Base-by-base conservation (phyloP, 148 eudicot genomes). In the Cornus florida region DNA sequence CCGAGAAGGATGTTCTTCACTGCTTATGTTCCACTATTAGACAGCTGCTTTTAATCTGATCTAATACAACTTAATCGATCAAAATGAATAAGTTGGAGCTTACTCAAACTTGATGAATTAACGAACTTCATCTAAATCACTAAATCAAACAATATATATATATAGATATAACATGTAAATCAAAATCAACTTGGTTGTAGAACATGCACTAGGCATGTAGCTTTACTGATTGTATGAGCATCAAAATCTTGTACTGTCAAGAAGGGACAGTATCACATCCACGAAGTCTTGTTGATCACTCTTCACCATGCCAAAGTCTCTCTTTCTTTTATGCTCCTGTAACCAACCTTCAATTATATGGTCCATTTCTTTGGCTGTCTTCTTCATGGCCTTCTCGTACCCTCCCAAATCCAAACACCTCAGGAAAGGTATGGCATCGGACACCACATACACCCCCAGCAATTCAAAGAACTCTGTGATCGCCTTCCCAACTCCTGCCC, bases 371-470 rank as follows among this genome's bases (percentile, higher is more conserved):
- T 73, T 72, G 0, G 77, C 82, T 9, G 70, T 43, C 41, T 73
- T 67, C 43, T 79, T 68, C 82, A 79, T 79, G 33, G 75, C 57
- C 56, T 79, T 79, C 82, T 79, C 77, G 17, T 48, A 62, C 20
- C 76, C 81, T n/a, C 77, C 71, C 62, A 41, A 35, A 72, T 79
- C 81, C 7, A 79, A 72, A 57, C 60, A 79, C 81, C 76, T 43
- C 24, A 79, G 14, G 43, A 75, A 69, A 31, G 87, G 88, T n/a
- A 86, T 31, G 9, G 43, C 46, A 73, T 86, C 88, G 0, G 81
- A 71, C 33, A 80, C 62, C 9, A 75, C 70, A 38, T 80, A 77
- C 43, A 70, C 68, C 1, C 79, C 81, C n/a, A 70, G 22, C 23
- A 72, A 50, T 13, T 75, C 77, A 33, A 84, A 77, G 33, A 81